Base-by-base conservation (phyloP, 768 basidiomycete species). In the Lentinula aciculospora region DNA sequence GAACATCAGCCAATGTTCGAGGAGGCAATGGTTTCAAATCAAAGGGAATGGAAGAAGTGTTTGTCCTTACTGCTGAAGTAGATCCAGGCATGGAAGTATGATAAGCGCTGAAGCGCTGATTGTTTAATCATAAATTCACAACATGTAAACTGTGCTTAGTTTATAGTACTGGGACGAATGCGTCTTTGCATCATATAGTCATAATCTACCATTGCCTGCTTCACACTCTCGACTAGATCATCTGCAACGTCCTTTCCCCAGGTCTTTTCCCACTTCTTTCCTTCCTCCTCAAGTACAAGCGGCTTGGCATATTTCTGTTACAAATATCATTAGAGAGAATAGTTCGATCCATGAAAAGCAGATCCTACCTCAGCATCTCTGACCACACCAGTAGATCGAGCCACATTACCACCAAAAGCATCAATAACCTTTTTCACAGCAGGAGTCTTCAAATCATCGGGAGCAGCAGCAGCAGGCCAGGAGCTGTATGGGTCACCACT, bases 1-100 rank as follows among this genome's bases (percentile, higher is more conserved):
- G 79, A 9, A 88, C 76, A 58, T 80, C 81, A 44, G 80, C 81
- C n/a, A 88, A 67, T 0, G 83, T 85, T 17, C 81, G 78, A n/a
- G 63, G 67, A 5, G 70, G 50, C 29, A 61, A 47, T 25, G 61
- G 51, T 53, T 45, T 31, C 15, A 57, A 28, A 46, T 56, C 54
- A 29, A 25, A 37, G 6, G 28, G 29, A 28, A 42, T 12, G 19
- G 42, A 5, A 2, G 25, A 12, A n/a, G 39, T 25, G 9, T 34
- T 54, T 1, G 17, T 19, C 32, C 12, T 19, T 27, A 25, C 23
- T 12, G 51, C 17, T 8, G 32, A n/a, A 34, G 34, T 37, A 15
- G 51, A 28, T 8, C 36, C 36, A 31, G 42, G 32, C 54, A 29
- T 42, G 23, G 39, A 40, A n/a, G 19, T 29, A 9, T 23, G 42